phyloP scores from a whole-genome alignment of 768 basidiomycete species.

The Lactarius sanguifluus region DNA sequence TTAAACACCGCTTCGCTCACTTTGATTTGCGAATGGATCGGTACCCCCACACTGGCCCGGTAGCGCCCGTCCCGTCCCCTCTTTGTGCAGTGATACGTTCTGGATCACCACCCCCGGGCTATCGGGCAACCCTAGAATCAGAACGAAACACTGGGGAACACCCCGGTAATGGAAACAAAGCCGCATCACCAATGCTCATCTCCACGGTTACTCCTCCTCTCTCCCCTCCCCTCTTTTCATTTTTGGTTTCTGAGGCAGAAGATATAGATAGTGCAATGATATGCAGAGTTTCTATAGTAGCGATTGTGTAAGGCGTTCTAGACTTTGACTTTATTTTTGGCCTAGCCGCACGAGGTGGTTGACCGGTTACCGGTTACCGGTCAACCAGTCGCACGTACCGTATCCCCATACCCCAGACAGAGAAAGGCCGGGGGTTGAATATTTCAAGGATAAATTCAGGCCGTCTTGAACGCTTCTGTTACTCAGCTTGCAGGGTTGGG shows the following conservation, averaged over 20 bases:
- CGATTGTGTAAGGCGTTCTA: not conserved
- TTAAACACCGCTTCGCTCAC: not conserved
- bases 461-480: not conserved
- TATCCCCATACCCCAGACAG: slow-evolving; percentile 1
- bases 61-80: not conserved
- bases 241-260: not conserved
- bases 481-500: not conserved
- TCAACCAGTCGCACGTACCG: not conserved
- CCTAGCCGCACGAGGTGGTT: not conserved
- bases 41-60: not conserved
- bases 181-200: not conserved
- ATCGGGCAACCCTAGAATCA: slow-evolving; percentile 3
- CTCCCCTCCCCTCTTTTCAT: not conserved
- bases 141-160: not conserved
- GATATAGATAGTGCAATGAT: not conserved
- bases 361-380: not conserved
- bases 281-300: not conserved
- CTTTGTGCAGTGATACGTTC: not conserved
- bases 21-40: not conserved
- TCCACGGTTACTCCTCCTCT: not conserved
- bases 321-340: not conserved
- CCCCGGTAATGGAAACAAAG: not conserved
- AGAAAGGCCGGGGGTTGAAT: not conserved
- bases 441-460: not conserved
- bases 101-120: not conserved